Evolutionary conservation across 2,329 filamentous ascomycete species (phyloP), one percentile per base, ranked within the genome.

Genomic region (Meredithiella fracta): DNA sequence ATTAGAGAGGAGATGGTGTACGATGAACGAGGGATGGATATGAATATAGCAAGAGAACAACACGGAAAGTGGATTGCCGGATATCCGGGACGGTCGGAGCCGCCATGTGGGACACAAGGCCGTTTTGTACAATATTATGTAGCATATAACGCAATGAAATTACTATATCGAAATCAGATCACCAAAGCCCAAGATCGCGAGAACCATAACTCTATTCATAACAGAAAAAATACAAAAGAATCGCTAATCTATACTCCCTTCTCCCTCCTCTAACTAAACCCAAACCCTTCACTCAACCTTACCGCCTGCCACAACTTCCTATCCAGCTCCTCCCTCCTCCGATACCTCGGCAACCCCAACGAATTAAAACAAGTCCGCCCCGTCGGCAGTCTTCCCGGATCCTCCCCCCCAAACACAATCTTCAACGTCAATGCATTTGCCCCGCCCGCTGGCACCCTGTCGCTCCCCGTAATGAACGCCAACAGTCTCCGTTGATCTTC

Each of bases 281-380:
- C 89, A 74, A 96, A 96, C 2, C 90, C 90, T 67, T 94, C 88
- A 64, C 89, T 94, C 67, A 90, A 88, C 61, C 80, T 73, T n/a
- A 95, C 88, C 3, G 90, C 90, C 60, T 79, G 78, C 88, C 89
- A 94, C 31, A 96, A 70, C 71, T 82, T 80, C 53, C 68, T 70
- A 66, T 87, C 83, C 58, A 95, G 67, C 61, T 78, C 82, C 64
- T 81, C 75, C 62, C 75, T 79, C 2, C 77, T 80, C 37, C 68
- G 65, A 67, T 91, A 95, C 49, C 79, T 76, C 70, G 83, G 91
- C 57, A 96, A 69, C 3, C 83, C 82, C 60, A 96, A 65, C 66
- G 83, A 80, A 66, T 95, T 95, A 70, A 96, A 96, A 67, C 90
- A 96, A 6, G 90, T 96, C 63, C 89, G 78, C 17, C 90, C 90